Conservation (phyloP, 495 filamentous ascomycete species). For the Ramalina intermedia region DNA sequence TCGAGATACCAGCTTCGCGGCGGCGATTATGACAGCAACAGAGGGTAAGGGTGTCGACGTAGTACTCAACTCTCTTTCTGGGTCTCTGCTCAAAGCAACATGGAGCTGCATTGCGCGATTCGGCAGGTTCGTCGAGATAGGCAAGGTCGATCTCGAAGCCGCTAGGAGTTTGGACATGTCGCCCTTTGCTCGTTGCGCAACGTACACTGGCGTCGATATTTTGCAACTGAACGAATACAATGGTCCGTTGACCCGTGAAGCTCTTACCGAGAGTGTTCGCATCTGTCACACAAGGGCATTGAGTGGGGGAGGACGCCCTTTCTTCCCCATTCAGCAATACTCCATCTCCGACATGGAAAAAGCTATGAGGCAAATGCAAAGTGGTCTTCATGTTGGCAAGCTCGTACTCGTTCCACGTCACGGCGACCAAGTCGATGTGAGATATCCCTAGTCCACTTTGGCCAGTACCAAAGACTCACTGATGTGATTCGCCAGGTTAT, state of each 20-base stretch:
- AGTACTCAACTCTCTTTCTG: slow-evolving; percentile 9
- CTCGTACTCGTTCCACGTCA: slow-evolving; percentile 3
- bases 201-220: slow-evolving; percentile 33
- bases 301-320: background rate
- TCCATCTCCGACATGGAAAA: slow-evolving; percentile 22
- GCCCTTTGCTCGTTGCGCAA: background rate
- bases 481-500: too few relatives aligned
- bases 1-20: background rate
- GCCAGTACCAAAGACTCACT: too few relatives aligned
- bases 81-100: slow-evolving; percentile 8
- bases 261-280: slow-evolving; percentile 24
- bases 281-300: background rate
- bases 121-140: slow-evolving; percentile 24
- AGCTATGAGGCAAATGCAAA: slow-evolving; percentile 33
- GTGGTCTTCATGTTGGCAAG: slow-evolving; percentile 6
- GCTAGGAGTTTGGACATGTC: slow-evolving; percentile 4
- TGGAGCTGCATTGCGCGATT: slow-evolving; percentile 25
- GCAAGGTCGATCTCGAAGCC: slow-evolving; percentile 35
- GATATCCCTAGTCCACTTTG: too few relatives aligned
- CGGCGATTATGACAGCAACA: slow-evolving; percentile 1
- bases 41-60: slow-evolving; percentile 10
- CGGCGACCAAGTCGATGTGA: too few relatives aligned
- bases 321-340: slow-evolving; percentile 1
- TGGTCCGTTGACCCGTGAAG: slow-evolving; percentile 18
- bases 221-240: slow-evolving; percentile 25